Percentiles rank a stretch among this genome's conserved stretches.
Evolutionary conservation across 2,329 filamentous ascomycete genomes (phyloP).

Genomic region (Pseudocercospora musae): DNA sequence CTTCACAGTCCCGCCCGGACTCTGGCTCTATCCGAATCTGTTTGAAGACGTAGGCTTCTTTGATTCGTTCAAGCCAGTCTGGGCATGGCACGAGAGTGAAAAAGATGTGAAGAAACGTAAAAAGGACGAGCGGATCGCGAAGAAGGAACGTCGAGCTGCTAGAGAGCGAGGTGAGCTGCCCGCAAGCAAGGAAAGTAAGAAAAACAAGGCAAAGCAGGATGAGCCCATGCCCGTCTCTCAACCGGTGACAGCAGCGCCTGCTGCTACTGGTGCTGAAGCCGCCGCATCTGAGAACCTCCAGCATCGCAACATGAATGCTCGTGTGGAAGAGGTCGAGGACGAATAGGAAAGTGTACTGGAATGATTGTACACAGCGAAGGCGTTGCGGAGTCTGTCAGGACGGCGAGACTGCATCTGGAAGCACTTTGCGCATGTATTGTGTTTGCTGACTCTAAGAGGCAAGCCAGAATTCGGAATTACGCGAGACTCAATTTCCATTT

Average conservation of each 20-base stretch:
- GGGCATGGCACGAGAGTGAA: slow-evolving; percentile 80
- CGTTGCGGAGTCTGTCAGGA: slow-evolving; percentile 4
- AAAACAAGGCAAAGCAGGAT: slow-evolving; percentile 14
- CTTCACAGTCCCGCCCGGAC: slow-evolving; percentile 75
- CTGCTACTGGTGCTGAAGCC: slow-evolving; percentile 25
- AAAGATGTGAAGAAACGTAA: slow-evolving; percentile 38
- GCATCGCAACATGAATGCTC: slow-evolving; percentile 28
- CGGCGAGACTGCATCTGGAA: neutral
- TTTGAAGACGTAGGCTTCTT: slow-evolving; percentile 99
- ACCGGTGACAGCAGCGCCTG: slow-evolving; percentile 13
- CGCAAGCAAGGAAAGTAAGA: slow-evolving; percentile 18
- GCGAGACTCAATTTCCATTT: slow-evolving; percentile 10
- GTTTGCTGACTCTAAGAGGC: neutral
- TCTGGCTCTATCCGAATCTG: slow-evolving; percentile 98
- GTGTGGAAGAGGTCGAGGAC: slow-evolving; percentile 33
- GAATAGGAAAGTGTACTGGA: slow-evolving; percentile 2
- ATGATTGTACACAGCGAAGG: slow-evolving; percentile 16
- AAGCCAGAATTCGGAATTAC: slow-evolving; percentile 1
- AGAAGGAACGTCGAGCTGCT: slow-evolving; percentile 32
- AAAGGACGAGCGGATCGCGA: slow-evolving; percentile 34
- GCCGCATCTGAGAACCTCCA: slow-evolving; percentile 19
- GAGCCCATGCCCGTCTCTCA: slow-evolving; percentile 5
- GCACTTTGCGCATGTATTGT: neutral
- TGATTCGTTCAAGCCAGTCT: slow-evolving; percentile 91
- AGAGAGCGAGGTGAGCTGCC: slow-evolving; percentile 28